These are phyloP conservation scores for Pterulicium gracile DNA, from an alignment of 1,284 basidiomycete species.

Conservation along the genomic window DNA sequence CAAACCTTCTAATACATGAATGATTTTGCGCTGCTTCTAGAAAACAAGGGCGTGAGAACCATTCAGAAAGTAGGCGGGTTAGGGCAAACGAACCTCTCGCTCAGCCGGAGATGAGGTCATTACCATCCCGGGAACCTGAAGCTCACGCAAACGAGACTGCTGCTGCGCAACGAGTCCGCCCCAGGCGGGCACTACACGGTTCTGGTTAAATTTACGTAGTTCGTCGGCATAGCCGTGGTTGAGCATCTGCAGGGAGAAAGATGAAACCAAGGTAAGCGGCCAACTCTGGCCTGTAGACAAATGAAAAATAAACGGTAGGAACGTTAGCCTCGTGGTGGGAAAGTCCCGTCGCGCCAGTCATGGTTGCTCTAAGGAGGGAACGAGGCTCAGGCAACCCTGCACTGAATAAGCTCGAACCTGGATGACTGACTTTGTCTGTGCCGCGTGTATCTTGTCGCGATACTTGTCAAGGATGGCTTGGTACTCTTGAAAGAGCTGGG, in stretches of 20 bases:
- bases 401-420: conserved; percentile 2
- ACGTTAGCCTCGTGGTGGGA: conserved; percentile 65
- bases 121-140: conserved; percentile 64
- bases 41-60: neutral
- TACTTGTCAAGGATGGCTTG: conserved; percentile 47
- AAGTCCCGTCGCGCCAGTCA: conserved; percentile 47
- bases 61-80: neutral
- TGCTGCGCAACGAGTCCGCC: conserved; percentile 60
- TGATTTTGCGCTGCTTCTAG: conserved; percentile 32
- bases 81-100: conserved; percentile 36
- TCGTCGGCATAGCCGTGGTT: conserved; percentile 51
- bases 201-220: conserved; percentile 49
- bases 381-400: conserved; percentile 11
- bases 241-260: conserved; percentile 35
- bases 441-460: conserved; percentile 55
- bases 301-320: conserved; percentile 15
- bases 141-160: conserved; percentile 45
- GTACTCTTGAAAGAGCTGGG: conserved; percentile 53
- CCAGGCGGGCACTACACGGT: conserved; percentile 60
- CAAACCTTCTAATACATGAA: conserved; percentile 25
- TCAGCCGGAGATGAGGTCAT: conserved; percentile 33
- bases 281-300: no score
- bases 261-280: conserved; percentile 7
- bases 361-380: conserved; percentile 36
- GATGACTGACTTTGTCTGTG: conserved; percentile 46